Percentiles rank a stretch among this genome's conserved stretches.
Conservation (phyloP, 768 basidiomycete genomes). For the Pleurotus cornucopiae region DNA sequence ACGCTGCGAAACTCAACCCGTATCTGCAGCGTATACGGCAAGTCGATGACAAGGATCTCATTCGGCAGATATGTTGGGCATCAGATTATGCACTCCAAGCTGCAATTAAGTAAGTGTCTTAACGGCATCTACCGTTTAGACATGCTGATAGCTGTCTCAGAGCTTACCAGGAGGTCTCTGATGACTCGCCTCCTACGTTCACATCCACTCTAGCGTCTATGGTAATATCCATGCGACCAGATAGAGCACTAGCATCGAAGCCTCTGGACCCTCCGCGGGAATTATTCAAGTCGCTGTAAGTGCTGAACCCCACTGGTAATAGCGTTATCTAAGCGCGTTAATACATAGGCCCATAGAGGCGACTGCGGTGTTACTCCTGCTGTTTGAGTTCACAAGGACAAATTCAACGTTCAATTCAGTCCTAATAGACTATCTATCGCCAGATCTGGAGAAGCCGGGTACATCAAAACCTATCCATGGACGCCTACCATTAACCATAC, state of each 20-base stretch:
- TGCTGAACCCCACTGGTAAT: too few relatives aligned
- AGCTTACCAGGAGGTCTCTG: constrained; percentile 50
- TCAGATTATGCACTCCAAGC: constrained; percentile 46
- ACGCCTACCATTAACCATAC: constrained; percentile 39
- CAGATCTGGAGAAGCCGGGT: constrained; percentile 17
- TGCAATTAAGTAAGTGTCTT: constrained; percentile 41
- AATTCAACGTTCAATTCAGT: constrained; percentile 48
- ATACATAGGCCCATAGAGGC: constrained; percentile 57
- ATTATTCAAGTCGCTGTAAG: constrained; percentile 36
- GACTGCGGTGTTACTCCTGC: constrained; percentile 50
- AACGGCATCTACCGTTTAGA: neutral
- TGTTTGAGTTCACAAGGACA: constrained; percentile 56
- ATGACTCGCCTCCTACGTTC: constrained; percentile 49
- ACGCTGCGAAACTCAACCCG: constrained; percentile 65
- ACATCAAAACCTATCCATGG: constrained; percentile 14
- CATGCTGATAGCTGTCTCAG: constrained; percentile 24
- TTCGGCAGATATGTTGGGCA: constrained; percentile 57
- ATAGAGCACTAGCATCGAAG: constrained; percentile 45
- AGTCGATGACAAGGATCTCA: constrained; percentile 42
- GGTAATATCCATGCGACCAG: constrained; percentile 48
- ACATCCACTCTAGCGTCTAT: constrained; percentile 48
- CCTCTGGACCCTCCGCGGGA: constrained; percentile 46
- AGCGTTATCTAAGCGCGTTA: neutral
- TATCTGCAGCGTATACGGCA: constrained; percentile 53
- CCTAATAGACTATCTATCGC: constrained; percentile 32